These are phyloP conservation scores for Tieghemiomyces parasiticus DNA, from an alignment of 192 early-diverging fungal species.

Conservation along the genomic window DNA sequence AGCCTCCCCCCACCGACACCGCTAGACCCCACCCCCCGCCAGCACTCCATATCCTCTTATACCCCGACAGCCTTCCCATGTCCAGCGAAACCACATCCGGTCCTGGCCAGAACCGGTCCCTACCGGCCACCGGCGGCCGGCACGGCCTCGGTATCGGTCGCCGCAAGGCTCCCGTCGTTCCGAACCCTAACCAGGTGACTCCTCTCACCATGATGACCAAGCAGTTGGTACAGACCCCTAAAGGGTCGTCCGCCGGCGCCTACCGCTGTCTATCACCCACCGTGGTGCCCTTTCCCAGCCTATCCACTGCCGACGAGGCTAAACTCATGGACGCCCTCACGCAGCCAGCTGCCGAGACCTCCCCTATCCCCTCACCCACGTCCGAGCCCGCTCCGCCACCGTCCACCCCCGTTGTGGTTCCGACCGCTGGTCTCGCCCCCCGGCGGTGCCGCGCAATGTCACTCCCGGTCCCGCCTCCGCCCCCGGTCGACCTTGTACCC, in stretches of 20 bases:
- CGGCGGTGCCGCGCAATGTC: neutral
- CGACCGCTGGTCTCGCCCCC: neutral
- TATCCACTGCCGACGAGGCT: neutral
- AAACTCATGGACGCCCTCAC: neutral
- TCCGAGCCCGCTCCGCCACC: neutral
- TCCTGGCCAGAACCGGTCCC: too few species aligned
- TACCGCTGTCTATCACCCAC: slow-evolving; percentile 9
- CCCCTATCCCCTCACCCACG: neutral
- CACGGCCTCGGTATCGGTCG: neutral
- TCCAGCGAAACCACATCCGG: too few species aligned
- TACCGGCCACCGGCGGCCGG: neutral
- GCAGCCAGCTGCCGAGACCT: neutral
- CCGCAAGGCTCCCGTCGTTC: neutral
- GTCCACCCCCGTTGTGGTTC: neutral
- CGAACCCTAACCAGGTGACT: neutral
- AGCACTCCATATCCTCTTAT: too few species aligned
- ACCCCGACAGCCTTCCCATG: too few species aligned
- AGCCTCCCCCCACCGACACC: too few species aligned
- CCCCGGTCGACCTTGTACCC: neutral
- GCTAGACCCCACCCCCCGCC: too few species aligned
- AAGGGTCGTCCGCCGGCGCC: neutral
- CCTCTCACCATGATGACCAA: neutral
- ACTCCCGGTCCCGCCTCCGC: neutral
- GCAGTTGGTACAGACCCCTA: neutral
- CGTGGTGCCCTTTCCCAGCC: neutral